Conservation (phyloP, 139 green algal genomes). For the Chlamydomonas applanata region DNA sequence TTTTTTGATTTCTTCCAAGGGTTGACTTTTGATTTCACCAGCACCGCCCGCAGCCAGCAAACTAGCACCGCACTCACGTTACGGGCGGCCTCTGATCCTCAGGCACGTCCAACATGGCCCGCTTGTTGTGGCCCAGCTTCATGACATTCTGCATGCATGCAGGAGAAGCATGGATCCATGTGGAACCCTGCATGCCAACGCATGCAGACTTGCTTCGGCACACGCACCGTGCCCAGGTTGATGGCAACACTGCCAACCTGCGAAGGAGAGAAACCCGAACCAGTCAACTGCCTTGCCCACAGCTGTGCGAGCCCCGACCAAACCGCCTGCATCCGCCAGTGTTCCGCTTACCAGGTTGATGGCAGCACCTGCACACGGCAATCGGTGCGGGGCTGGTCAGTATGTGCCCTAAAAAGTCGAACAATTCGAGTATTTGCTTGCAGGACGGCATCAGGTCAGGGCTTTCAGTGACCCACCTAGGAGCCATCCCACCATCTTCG, state of each 20-base stretch:
- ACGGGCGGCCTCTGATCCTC: conserved; percentile 31
- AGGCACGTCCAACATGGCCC: conserved; percentile 26
- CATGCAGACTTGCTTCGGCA: neutral
- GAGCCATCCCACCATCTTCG: conserved; percentile 6
- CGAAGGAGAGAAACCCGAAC: neutral
- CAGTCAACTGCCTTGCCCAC: neutral
- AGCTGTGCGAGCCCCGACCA: neutral
- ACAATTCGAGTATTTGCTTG: too few species aligned
- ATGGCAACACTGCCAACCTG: conserved; percentile 73
- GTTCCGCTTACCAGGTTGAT: conserved; percentile 56
- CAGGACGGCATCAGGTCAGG: too few species aligned
- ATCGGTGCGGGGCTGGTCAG: too few species aligned
- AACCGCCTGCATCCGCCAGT: neutral
- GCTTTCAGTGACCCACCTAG: neutral
- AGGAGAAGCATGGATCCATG: too few species aligned
- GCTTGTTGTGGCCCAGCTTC: conserved; percentile 86
- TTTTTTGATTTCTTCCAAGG: neutral
- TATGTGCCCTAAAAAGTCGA: too few species aligned
- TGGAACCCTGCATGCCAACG: too few species aligned
- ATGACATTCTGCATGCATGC: conserved; percentile 74
- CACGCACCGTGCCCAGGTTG: conserved; percentile 69
- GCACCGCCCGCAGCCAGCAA: neutral
- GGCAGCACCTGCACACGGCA: conserved; percentile 29
- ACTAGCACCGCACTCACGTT: conserved; percentile 2
- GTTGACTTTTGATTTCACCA: neutral